Conservation (phyloP, 106 monocot species). For the Gastrodia elata region DNA sequence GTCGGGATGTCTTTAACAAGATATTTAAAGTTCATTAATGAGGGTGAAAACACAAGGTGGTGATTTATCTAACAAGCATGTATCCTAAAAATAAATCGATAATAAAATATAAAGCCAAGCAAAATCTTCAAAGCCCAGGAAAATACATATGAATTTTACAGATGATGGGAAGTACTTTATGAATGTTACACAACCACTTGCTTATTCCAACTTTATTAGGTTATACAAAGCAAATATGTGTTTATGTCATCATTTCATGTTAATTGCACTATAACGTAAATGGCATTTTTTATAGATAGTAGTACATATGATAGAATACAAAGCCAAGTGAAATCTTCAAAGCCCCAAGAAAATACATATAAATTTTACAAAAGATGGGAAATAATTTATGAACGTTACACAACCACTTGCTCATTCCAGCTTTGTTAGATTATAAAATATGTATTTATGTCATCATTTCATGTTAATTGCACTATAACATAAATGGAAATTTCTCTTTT, state of each 20-base stretch:
- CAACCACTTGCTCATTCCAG: neutral
- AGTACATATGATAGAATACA: constrained; percentile 38
- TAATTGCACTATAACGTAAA: neutral
- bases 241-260: neutral
- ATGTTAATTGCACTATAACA: neutral
- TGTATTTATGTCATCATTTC: neutral
- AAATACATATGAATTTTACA: neutral
- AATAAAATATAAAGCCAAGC: neutral
- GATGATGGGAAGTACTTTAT: neutral
- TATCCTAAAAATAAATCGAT: too few relatives aligned
- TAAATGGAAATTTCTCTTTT: neutral
- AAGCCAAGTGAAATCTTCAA: neutral
- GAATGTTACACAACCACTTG: neutral
- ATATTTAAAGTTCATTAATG: too few relatives aligned
- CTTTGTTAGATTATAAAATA: neutral
- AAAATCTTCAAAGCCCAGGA: neutral
- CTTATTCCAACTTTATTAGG: neutral
- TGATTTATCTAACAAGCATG: too few relatives aligned
- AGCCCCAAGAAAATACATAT: neutral
- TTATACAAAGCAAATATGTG: neutral
- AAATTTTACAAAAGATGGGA: neutral
- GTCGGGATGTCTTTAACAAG: too few relatives aligned
- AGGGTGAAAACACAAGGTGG: too few relatives aligned
- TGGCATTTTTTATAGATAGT: constrained; percentile 24
- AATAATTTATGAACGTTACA: neutral